Percentiles rank a stretch among this genome's conserved stretches.
Conservation (phyloP, 2,329 filamentous ascomycete species). For the Trichoderma sp. region DNA sequence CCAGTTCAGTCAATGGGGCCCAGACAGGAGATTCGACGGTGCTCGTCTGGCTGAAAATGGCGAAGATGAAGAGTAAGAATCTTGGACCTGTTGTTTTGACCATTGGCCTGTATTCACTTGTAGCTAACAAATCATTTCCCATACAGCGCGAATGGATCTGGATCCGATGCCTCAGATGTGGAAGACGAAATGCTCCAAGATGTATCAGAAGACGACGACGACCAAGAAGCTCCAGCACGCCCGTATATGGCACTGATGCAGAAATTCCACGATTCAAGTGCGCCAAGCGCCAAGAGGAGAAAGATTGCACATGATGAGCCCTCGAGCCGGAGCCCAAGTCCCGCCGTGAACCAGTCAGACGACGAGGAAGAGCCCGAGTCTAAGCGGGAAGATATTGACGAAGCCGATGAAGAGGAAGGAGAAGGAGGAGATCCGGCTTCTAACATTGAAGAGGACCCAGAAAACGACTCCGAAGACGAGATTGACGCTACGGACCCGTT, state of each 20-base stretch:
- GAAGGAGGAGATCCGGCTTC: conserved; percentile 21
- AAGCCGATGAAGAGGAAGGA: conserved; percentile 23
- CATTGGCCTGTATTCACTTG: not conserved
- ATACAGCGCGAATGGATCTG: conserved; percentile 21
- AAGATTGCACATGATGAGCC: conserved; percentile 48
- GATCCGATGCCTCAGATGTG: conserved; percentile 29
- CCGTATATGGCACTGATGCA: conserved; percentile 60
- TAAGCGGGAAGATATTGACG: conserved; percentile 29
- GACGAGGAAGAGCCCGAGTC: conserved; percentile 42
- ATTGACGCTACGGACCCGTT: conserved; percentile 68
- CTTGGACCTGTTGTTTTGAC: not conserved
- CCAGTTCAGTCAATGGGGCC: conserved; percentile 37
- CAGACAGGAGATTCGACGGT: conserved; percentile 38
- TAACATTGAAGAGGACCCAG: conserved; percentile 28
- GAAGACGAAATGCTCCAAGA: conserved; percentile 40
- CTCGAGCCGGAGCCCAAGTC: conserved; percentile 25
- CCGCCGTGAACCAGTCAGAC: conserved; percentile 34
- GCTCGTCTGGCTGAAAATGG: conserved; percentile 37
- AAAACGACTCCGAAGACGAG: conserved; percentile 48
- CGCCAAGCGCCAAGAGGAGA: conserved; percentile 53
- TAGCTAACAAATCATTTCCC: not conserved
- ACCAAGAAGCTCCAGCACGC: conserved; percentile 42
- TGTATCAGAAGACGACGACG: conserved; percentile 47
- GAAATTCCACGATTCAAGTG: conserved; percentile 48
- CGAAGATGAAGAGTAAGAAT: conserved; percentile 2